These are phyloP conservation scores for Pseudoturritis turrita DNA, from an alignment of 345 rosid species.

Conservation along the genomic window DNA sequence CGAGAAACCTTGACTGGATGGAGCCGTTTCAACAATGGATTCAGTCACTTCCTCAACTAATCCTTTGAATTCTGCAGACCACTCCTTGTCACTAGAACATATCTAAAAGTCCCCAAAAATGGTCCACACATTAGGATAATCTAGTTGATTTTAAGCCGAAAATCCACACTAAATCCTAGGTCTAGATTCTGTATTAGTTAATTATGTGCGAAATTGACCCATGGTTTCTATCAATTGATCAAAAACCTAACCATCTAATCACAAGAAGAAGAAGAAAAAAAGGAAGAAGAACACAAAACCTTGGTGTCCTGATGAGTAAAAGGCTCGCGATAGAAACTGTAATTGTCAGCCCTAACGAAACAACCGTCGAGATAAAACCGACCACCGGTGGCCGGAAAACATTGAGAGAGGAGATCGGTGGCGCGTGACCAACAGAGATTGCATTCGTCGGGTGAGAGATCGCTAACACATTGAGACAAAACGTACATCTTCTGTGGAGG, in stretches of 20 bases:
- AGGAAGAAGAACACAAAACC: slow-evolving; percentile 20
- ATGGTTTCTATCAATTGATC: not conserved
- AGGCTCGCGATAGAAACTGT: slow-evolving; percentile 37
- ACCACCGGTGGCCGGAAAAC: slow-evolving; percentile 44
- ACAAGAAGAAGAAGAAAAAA: not conserved
- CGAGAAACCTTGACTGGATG: slow-evolving; percentile 30
- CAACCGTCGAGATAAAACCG: slow-evolving; percentile 50
- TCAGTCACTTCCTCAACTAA: slow-evolving; percentile 27
- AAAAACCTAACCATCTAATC: not conserved
- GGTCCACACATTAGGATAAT: not conserved
- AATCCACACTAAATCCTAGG: not conserved
- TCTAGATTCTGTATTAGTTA: not conserved
- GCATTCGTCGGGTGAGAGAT: slow-evolving; percentile 40
- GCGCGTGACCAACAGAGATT: slow-evolving; percentile 34
- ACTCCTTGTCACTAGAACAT: slow-evolving; percentile 27
- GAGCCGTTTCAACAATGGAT: slow-evolving; percentile 26
- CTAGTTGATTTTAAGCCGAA: not conserved
- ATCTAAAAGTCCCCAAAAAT: slow-evolving; percentile 25
- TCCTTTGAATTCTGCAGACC: slow-evolving; percentile 8
- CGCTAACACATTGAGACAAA: slow-evolving; percentile 47
- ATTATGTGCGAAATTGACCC: not conserved
- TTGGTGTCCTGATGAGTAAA: slow-evolving; percentile 22
- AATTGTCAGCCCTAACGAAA: slow-evolving; percentile 46
- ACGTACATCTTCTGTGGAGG: slow-evolving; percentile 36
- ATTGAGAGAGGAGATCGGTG: slow-evolving; percentile 26